These are phyloP conservation scores for Purpureocillium takamizusanense DNA, from an alignment of 2,329 filamentous ascomycete genomes.

Conservation along the genomic window DNA sequence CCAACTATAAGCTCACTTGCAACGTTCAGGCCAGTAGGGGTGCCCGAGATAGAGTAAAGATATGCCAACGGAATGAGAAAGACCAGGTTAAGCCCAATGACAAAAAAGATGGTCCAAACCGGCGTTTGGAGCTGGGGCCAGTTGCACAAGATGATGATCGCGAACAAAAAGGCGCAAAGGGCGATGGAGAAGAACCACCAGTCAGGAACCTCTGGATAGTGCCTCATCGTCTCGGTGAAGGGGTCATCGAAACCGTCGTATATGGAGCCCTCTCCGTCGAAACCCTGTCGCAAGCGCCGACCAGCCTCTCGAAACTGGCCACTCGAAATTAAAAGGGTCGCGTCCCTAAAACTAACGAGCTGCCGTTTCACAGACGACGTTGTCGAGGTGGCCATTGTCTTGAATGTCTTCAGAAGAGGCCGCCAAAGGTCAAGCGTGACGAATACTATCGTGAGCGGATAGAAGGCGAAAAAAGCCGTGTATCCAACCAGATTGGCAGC, in stretches of 20 bases:
- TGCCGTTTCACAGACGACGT: constrained; percentile 8
- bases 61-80: constrained; percentile 31
- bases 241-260: constrained; percentile 33
- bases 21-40: constrained; percentile 36
- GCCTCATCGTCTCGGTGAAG: constrained; percentile 31
- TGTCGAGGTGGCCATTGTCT: constrained; percentile 13
- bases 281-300: constrained; percentile 19
- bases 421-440: constrained; percentile 24
- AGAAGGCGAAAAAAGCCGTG: constrained; percentile 21
- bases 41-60: constrained; percentile 31
- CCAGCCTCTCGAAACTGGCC: constrained; percentile 20
- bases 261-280: constrained; percentile 25
- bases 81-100: constrained; percentile 25
- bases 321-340: too few species aligned
- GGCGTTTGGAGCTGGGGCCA: constrained; percentile 18
- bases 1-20: constrained; percentile 30
- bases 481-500: constrained; percentile 20
- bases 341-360: too few species aligned
- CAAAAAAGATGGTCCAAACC: constrained; percentile 19
- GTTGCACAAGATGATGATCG: constrained; percentile 19
- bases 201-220: constrained; percentile 36
- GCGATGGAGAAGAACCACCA: constrained; percentile 30
- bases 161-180: constrained; percentile 19
- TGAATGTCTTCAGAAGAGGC: constrained; percentile 22
- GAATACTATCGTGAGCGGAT: constrained; percentile 24